Base-by-base conservation (phyloP, 352 stramenopile species). In the Pilasporangium apinafurcum region DNA sequence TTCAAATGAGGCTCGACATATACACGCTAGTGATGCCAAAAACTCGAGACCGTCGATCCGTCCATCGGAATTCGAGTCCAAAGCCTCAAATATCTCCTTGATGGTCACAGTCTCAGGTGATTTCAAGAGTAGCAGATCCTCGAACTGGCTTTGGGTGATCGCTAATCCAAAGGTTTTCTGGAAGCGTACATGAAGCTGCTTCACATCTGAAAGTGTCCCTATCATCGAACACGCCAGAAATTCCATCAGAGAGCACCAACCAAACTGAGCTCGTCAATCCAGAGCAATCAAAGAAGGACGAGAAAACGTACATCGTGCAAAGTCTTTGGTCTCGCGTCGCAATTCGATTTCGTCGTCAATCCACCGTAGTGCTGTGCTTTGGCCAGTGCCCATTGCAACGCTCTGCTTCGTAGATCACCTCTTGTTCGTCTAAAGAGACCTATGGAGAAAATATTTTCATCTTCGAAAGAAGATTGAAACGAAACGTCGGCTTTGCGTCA, bases 31-130 rank as follows among this genome's bases (percentile, higher is more conserved):
- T 16, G 76, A 71, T 3, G 71, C 74, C 21, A 93, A 49, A 21
- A 93, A 82, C 47, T 92, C 79, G 31, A 91, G 61, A 2, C 81
- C 79, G 45, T 91, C 81, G 44, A 93, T 83, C 17, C 81, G 76
- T 9, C 79, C 79, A 35, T 91, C 79, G 22, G 56, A 56, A 47
- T 89, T 89, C 24, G 58, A 39, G 48, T 92, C 81, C 21, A 93
- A 51, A 14, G 80, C 69, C n/a, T 58, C 52, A 44, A 93, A 93
- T 33, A 90, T 65, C 25, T 90, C 71, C 26, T 82, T 72, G 31
- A 75, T 65, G 8, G 65, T 66, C 12, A 92, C 62, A 14, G 55
- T 68, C 2, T 86, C 74, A 3, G 72, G 64, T 1, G 62, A 44
- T 45, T 89, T 86, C 42, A 83, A 58, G 31, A 88, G 38, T 33